phyloP scores from a whole-genome alignment of 768 basidiomycete species.

The Daedaleopsis sinensis region DNA sequence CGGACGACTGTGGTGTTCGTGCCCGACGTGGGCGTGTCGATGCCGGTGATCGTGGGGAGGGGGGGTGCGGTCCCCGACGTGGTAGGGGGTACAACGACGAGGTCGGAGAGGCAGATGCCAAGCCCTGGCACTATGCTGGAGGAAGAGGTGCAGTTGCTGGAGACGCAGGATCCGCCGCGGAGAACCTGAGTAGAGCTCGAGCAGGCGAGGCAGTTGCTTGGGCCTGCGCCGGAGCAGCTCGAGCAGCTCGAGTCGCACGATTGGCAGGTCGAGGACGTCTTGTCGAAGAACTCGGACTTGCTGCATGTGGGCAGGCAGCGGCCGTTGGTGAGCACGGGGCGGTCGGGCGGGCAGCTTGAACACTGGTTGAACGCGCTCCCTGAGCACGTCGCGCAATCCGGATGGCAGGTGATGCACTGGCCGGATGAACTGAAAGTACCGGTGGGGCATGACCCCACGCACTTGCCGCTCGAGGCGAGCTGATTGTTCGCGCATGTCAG shows the following conservation, averaged over 20 bases:
- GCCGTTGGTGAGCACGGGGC: constrained; percentile 74
- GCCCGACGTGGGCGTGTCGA: constrained; percentile 46
- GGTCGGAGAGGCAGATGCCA: constrained; percentile 78
- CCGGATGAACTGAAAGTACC: constrained; percentile 68
- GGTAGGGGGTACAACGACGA: constrained; percentile 55
- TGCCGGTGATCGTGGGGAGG: constrained; percentile 59
- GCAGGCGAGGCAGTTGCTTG: constrained; percentile 74
- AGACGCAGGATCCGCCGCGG: constrained; percentile 62
- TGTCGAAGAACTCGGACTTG: constrained; percentile 73
- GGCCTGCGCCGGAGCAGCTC: constrained; percentile 72
- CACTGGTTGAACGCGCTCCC: constrained; percentile 83
- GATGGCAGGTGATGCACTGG: constrained; percentile 76
- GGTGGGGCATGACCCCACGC: constrained; percentile 74
- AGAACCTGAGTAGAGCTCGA: constrained; percentile 65
- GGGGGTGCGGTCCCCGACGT: constrained; percentile 49
- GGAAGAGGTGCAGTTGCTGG: constrained; percentile 60
- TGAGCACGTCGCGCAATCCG: constrained; percentile 84
- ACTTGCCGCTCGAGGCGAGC: too few relatives aligned
- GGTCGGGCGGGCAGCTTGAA: constrained; percentile 66
- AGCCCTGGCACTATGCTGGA: constrained; percentile 66
- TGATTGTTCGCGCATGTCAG: constrained; percentile 71
- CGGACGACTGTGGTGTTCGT: constrained; percentile 26
- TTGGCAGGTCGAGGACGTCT: constrained; percentile 63
- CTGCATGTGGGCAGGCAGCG: too few relatives aligned
- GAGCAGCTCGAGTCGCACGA: too few relatives aligned